A percentile compares a stretch with the other conserved stretches of the same genome.
Conservation (phyloP, 495 filamentous ascomycete genomes). For the Endocarpon pusillum region DNA sequence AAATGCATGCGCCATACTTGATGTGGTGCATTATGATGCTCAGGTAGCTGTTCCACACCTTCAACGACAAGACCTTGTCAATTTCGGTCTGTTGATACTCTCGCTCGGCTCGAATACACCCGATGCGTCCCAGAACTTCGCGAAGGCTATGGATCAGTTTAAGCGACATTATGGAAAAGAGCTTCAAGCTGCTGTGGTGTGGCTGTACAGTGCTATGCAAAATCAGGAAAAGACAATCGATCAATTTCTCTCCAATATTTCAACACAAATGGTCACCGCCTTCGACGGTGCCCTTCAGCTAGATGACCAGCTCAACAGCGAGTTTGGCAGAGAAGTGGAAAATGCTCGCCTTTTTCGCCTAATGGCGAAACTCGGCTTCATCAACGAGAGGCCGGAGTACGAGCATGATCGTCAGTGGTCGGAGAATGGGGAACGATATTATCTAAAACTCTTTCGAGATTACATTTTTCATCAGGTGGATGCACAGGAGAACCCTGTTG, state of each 20-base stretch:
- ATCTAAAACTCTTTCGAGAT: constrained; percentile 84
- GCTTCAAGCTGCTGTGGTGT: constrained; percentile 56
- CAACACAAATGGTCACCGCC: constrained; percentile 47
- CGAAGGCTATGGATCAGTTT: constrained; percentile 53
- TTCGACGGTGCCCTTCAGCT: constrained; percentile 60
- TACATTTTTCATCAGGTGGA: constrained; percentile 95
- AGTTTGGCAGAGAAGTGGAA: constrained; percentile 68
- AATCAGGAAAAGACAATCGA: constrained; percentile 51
- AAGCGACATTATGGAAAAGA: constrained; percentile 51
- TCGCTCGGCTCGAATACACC: constrained; percentile 53
- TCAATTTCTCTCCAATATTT: constrained; percentile 58
- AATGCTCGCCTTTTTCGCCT: constrained; percentile 76
- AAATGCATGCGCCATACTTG: constrained; percentile 70
- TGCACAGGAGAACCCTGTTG: constrained; percentile 55
- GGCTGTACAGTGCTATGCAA: constrained; percentile 45
- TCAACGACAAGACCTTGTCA: constrained; percentile 74
- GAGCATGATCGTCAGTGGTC: constrained; percentile 62
- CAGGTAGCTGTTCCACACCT: constrained; percentile 50
- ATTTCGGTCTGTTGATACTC: constrained; percentile 71
- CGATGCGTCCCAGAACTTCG: constrained; percentile 33
- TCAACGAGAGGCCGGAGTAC: constrained; percentile 80
- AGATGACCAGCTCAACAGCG: constrained; percentile 51
- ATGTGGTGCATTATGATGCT: constrained; percentile 65
- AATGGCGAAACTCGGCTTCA: constrained; percentile 63
- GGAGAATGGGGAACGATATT: constrained; percentile 79